Percentiles rank a stretch among this genome's conserved stretches.
phyloP scores from a whole-genome alignment of 305 asterid genomes.

The Fraxinus xanthoxyloides region DNA sequence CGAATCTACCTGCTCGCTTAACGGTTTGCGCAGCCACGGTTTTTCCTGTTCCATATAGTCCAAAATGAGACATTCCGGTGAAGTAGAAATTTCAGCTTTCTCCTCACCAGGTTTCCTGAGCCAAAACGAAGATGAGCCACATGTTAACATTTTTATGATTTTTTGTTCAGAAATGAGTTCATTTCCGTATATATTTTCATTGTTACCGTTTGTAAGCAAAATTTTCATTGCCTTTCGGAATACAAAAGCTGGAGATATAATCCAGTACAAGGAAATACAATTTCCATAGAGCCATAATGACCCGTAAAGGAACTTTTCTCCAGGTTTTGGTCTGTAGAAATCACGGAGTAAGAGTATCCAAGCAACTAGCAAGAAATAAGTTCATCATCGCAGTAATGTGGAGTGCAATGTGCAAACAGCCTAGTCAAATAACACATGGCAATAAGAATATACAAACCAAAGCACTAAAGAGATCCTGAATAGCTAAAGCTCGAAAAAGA shows the following conservation, averaged over 20 bases:
- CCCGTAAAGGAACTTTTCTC: neutral
- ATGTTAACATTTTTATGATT: neutral
- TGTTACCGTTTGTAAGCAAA: neutral
- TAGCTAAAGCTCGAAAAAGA: neutral
- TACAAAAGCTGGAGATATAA: neutral
- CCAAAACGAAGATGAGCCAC: slow-evolving; percentile 13
- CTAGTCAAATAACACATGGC: neutral
- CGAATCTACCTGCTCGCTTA: slow-evolving; percentile 53
- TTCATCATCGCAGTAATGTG: neutral
- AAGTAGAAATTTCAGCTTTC: slow-evolving; percentile 31
- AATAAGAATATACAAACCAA: neutral
- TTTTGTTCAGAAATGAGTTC: neutral
- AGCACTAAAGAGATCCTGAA: neutral
- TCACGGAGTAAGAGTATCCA: neutral
- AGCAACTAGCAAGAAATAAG: neutral
- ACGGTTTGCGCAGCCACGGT: slow-evolving; percentile 65
- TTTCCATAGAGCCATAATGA: neutral
- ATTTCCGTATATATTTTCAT: neutral
- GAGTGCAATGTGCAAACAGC: neutral
- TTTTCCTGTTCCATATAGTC: slow-evolving; percentile 66
- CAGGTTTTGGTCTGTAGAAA: neutral
- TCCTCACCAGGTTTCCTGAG: slow-evolving; percentile 38
- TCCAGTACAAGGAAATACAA: neutral
- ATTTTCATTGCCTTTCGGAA: neutral
- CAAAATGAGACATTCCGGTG: slow-evolving; percentile 42